Evolutionary conservation across 805 yeast species (phyloP).

Genomic region (Kockiozyma suomiensis): DNA sequence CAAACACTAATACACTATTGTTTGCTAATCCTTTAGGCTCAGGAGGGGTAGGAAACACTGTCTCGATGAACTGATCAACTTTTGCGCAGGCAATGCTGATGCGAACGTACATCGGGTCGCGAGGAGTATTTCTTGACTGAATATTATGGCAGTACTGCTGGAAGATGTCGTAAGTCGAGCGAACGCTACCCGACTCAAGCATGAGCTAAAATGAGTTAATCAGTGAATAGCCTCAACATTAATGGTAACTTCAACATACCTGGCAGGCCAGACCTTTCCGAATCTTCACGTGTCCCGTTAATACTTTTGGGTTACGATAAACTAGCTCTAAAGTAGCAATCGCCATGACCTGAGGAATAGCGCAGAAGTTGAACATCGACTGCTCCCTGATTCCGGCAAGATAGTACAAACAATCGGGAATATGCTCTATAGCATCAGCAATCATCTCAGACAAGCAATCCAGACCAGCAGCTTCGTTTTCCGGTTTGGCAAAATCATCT

Average conservation of each 20-base stretch:
- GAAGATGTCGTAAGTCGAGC: constrained; percentile 77
- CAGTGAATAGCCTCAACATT: neutral
- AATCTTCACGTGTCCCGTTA: constrained; percentile 76
- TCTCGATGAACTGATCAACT: constrained; percentile 83
- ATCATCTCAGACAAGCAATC: constrained; percentile 81
- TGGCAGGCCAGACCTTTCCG: constrained; percentile 76
- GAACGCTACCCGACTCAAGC: constrained; percentile 69
- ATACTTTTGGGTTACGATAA: constrained; percentile 75
- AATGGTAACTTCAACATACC: neutral
- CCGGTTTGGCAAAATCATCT: constrained; percentile 58
- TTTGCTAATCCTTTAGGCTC: neutral
- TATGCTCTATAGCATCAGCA: constrained; percentile 76
- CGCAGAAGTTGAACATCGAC: constrained; percentile 85
- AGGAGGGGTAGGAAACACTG: constrained; percentile 33
- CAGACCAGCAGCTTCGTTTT: constrained; percentile 58
- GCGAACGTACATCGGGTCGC: constrained; percentile 82
- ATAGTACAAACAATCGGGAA: constrained; percentile 72
- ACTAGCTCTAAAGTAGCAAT: constrained; percentile 89
- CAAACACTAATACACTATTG: neutral
- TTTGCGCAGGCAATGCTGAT: constrained; percentile 85
- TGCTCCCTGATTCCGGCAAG: constrained; percentile 77
- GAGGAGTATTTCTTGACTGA: constrained; percentile 74
- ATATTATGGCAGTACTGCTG: constrained; percentile 70
- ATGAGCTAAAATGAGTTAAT: constrained; percentile 53
- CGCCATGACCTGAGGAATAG: constrained; percentile 99